A percentile compares a stretch with the other conserved stretches of the same genome.
Conservation (phyloP, 1,284 basidiomycete species). For the Ceratobasidium sp. region DNA sequence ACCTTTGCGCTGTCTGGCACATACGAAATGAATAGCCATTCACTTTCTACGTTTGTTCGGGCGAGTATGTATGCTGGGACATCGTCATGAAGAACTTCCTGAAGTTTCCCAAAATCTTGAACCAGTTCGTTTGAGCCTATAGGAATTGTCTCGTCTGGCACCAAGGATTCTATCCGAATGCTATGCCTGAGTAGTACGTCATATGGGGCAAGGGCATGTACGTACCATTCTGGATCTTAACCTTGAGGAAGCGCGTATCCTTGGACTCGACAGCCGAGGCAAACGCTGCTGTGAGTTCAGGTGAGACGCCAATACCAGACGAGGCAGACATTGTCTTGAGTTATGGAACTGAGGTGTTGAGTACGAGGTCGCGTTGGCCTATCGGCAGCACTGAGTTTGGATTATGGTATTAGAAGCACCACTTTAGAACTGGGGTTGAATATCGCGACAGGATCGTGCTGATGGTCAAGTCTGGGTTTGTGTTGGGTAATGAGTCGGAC, state of each 20-base stretch:
- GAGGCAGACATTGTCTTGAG: slow-evolving; percentile 65
- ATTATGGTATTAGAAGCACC: too few relatives aligned
- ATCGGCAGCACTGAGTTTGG: too few relatives aligned
- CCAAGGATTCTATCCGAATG: slow-evolving; percentile 65
- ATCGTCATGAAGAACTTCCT: slow-evolving; percentile 63
- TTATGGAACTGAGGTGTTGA: background rate
- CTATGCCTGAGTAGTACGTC: background rate
- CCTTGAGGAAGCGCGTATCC: slow-evolving; percentile 71
- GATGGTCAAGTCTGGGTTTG: too few relatives aligned
- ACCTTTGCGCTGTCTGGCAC: slow-evolving; percentile 78
- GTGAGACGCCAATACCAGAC: slow-evolving; percentile 58
- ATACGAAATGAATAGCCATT: slow-evolving; percentile 77
- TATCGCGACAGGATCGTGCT: too few relatives aligned
- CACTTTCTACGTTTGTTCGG: slow-evolving; percentile 63
- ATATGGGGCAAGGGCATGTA: slow-evolving; percentile 41
- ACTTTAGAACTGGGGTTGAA: too few relatives aligned
- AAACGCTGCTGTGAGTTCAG: slow-evolving; percentile 56
- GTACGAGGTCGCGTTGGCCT: background rate
- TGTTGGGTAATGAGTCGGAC: background rate
- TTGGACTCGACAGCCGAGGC: slow-evolving; percentile 60
- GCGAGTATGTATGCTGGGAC: slow-evolving; percentile 76
- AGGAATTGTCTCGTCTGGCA: slow-evolving; percentile 61
- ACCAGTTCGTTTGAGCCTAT: slow-evolving; percentile 58
- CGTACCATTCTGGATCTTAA: slow-evolving; percentile 75
- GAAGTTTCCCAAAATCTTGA: slow-evolving; percentile 66